Conservation (phyloP, 192 early-diverging fungal genomes). For the Backusella morwellensis region DNA sequence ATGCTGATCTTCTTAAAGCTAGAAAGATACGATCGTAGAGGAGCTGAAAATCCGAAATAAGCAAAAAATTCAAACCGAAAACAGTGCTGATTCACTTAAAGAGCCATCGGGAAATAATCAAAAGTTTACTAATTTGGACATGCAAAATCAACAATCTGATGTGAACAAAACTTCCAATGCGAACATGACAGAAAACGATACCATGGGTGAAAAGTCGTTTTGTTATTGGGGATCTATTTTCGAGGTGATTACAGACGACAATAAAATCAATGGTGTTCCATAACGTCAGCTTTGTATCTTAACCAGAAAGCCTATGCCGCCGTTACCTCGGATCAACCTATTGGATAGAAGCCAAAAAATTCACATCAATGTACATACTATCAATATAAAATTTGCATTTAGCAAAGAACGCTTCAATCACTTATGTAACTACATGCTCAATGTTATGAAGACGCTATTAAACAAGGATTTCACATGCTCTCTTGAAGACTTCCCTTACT, state of each 20-base stretch:
- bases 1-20: not conserved
- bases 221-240: conserved; percentile 34
- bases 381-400: conserved; percentile 20
- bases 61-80: not conserved
- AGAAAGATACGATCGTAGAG: not conserved
- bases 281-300: conserved; percentile 45
- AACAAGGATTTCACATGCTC: conserved; percentile 48
- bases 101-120: not conserved
- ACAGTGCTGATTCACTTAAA: not conserved
- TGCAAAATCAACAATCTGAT: not conserved
- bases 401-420: conserved; percentile 31
- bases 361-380: conserved; percentile 13
- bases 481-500: conserved; percentile 48
- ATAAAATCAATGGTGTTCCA: conserved; percentile 18
- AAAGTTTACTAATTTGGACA: not conserved
- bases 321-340: conserved; percentile 23
- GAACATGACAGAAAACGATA: not conserved
- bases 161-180: not conserved
- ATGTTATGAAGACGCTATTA: conserved; percentile 44
- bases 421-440: conserved; percentile 52
- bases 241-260: not conserved
- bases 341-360: conserved; percentile 24
- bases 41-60: not conserved
- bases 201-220: not conserved
- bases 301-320: conserved; percentile 38